Evolutionary conservation across 2,329 filamentous ascomycete genomes (phyloP).

Genomic region (Microcyclosporella mali): DNA sequence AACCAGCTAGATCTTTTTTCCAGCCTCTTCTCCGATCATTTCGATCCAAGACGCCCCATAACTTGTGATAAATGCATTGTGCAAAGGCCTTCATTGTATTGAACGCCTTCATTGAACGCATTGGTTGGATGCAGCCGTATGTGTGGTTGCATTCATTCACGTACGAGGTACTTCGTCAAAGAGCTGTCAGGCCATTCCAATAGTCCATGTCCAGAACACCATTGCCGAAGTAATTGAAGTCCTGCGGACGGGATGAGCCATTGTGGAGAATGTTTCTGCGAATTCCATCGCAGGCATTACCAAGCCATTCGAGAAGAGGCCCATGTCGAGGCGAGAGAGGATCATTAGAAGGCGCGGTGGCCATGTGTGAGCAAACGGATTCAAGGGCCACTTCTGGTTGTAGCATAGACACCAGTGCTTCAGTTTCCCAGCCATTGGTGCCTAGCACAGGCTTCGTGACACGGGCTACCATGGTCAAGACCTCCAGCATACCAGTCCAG

Average conservation of each 20-base stretch:
- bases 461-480: slow-evolving; percentile 19
- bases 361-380: slow-evolving; percentile 16
- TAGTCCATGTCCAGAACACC: background rate
- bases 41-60: too few species aligned
- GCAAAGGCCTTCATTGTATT: too few species aligned
- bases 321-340: slow-evolving; percentile 18
- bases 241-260: background rate
- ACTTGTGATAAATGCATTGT: too few species aligned
- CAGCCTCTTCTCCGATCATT: background rate
- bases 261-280: slow-evolving; percentile 6
- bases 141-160: too few species aligned
- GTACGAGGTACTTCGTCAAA: background rate
- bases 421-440: slow-evolving; percentile 21
- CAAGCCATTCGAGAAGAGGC: slow-evolving; percentile 12
- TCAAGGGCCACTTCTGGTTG: slow-evolving; percentile 19
- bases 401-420: slow-evolving; percentile 22
- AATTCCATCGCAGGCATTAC: slow-evolving; percentile 17
- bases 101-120: too few species aligned
- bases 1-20: too few species aligned
- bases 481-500: slow-evolving; percentile 23
- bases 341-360: slow-evolving; percentile 16
- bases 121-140: too few species aligned
- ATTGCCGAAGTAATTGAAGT: background rate
- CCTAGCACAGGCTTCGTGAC: slow-evolving; percentile 12
- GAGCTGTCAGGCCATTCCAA: background rate